Evolutionary conservation across 352 stramenopile species (phyloP), one percentile per base, ranked within the genome.

Genomic region (Phytophthora melonis): DNA sequence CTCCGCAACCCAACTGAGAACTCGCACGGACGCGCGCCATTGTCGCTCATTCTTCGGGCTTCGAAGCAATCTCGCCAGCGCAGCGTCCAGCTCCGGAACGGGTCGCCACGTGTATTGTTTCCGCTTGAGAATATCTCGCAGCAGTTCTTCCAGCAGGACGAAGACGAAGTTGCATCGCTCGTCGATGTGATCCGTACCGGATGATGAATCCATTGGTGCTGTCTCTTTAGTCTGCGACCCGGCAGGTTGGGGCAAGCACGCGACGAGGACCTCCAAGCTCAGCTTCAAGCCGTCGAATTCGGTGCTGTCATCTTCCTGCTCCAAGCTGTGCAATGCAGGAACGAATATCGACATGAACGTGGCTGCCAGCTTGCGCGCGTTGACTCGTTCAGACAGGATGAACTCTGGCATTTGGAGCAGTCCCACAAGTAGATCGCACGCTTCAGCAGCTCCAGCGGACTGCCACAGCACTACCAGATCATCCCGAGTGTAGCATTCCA

Each of bases 1-100:
- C 13, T 71, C 59, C 14, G 68, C 70, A 14, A 89, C 18, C 53
- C 72, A 86, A 45, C 63, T 81, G 32, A 91, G 68, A 19, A 91
- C 82, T 13, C 74, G 74, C 16, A 87, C 72, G 2, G 70, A 63
- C 1, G 81, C 71, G 60, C 75, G 49, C 86, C 86, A 93, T 47
- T 82, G 72, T 0, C 21, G n/a, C 10, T 76, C 77, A 32, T 75
- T 77, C 9, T 70, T 66, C 0, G 79, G 82, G 1, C 71, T 68
- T 21, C 81, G 77, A 47, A 86, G 52, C 6, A 90, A 60, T 11
- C 75, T 71, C 7, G 79, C 75, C 3, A 92, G 68, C 1, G 75
- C 71, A 0, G 75, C 78, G 13, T 82, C 60, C 1, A 93, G 62
- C 14, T 67, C 43, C 0, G 82, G 55, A 0, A 78, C 54, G 6